phyloP scores from a whole-genome alignment of 768 basidiomycete species.

The Coprinopsis cinerea region DNA sequence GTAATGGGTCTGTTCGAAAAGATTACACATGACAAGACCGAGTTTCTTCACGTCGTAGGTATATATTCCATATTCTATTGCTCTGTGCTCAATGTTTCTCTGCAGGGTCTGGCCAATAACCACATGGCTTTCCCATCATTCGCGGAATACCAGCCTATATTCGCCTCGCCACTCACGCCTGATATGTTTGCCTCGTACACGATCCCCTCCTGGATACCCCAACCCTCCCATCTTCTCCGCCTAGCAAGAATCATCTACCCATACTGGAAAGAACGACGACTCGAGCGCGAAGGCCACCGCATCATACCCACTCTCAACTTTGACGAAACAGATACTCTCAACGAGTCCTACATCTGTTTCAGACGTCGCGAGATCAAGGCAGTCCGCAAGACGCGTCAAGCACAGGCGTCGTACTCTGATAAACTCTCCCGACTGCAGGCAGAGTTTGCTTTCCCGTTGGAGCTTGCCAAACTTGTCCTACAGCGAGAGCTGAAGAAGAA shows the following conservation, averaged over 20 bases:
- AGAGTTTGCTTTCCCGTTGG: conserved; percentile 68
- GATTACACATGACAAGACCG: conserved; percentile 82
- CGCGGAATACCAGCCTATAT: conserved; percentile 64
- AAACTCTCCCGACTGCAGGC: conserved; percentile 75
- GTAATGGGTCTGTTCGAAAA: conserved; percentile 95
- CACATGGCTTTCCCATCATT: conserved; percentile 70
- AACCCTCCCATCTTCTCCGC: conserved; percentile 52
- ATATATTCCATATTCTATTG: no score
- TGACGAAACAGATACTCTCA: conserved; percentile 87
- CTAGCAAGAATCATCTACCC: conserved; percentile 74
- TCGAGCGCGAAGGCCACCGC: conserved; percentile 72
- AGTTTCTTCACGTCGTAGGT: conserved; percentile 86
- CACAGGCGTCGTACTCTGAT: conserved; percentile 87
- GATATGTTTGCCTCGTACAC: conserved; percentile 64
- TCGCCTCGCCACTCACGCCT: conserved; percentile 52
- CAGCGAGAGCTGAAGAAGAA: conserved; percentile 74
- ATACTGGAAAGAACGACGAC: conserved; percentile 84
- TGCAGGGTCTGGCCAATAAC: conserved; percentile 53
- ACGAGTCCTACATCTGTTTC: conserved; percentile 97
- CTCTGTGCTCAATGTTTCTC: no score
- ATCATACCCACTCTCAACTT: conserved; percentile 87
- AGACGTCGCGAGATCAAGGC: conserved; percentile 91
- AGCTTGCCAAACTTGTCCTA: conserved; percentile 65
- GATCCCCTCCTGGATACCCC: conserved; percentile 65
- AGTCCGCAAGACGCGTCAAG: conserved; percentile 88